Evolutionary conservation across 2,329 filamentous ascomycete genomes (phyloP).

Genomic region (Talaromyces albobiverticillius): DNA sequence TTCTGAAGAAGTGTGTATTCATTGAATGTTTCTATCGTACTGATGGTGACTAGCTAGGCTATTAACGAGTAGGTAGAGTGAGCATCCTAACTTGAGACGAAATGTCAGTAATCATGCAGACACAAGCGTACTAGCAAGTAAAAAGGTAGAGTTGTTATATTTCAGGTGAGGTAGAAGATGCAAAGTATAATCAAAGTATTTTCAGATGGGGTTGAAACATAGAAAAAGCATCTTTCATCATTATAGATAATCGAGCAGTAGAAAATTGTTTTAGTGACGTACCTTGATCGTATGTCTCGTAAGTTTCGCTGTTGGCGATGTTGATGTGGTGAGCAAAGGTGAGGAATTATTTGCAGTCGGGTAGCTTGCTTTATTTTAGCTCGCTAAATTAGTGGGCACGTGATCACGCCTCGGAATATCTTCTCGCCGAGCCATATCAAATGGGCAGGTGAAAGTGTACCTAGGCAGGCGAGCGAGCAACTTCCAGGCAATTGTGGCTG

Average conservation of each 20-base stretch:
- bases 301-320: too few species aligned
- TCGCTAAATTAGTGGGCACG: conserved; percentile 21
- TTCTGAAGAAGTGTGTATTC: too few species aligned
- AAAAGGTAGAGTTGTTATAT: not conserved
- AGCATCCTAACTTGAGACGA: too few species aligned
- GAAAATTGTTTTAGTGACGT: not conserved
- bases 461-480: too few species aligned
- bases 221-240: conserved; percentile 36
- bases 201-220: conserved; percentile 42
- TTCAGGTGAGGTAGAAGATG: conserved; percentile 21
- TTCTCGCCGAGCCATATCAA: not conserved
- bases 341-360: conserved; percentile 6
- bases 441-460: not conserved
- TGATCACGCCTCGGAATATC: conserved; percentile 18
- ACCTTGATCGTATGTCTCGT: not conserved
- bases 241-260: conserved; percentile 8
- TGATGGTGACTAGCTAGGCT: too few species aligned
- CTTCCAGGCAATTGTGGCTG: too few species aligned
- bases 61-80: too few species aligned
- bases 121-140: not conserved
- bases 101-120: not conserved
- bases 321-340: not conserved
- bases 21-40: too few species aligned
- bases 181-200: conserved; percentile 28
- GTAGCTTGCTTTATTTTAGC: conserved; percentile 21